Percentiles rank a stretch among this genome's conserved stretches.
phyloP scores from a whole-genome alignment of 441 rosid species.

The Pelargonium cotyledonis region DNA sequence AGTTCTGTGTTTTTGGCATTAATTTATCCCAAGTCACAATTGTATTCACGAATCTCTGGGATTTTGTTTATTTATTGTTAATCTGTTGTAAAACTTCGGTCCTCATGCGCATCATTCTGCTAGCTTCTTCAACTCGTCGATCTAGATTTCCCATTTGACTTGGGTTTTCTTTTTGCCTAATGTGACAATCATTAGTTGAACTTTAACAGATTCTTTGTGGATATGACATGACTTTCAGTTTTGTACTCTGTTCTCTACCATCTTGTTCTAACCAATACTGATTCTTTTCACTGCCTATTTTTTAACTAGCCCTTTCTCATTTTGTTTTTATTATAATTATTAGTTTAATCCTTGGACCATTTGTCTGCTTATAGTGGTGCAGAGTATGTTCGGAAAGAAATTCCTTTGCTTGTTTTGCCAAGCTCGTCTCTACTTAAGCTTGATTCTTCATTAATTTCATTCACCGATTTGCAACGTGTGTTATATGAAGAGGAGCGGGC shows the following conservation, averaged over 20 bases:
- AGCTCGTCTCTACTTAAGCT: constrained; percentile 60
- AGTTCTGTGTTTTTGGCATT: not conserved
- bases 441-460: constrained; percentile 67
- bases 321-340: not conserved
- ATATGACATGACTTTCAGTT: no score
- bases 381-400: constrained; percentile 72
- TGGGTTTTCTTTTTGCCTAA: no score
- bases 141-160: no score
- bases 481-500: constrained; percentile 74
- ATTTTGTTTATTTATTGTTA: not conserved
- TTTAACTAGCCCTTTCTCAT: not conserved
- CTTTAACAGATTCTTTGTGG: no score
- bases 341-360: constrained; percentile 15
- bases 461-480: constrained; percentile 76
- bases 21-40: not conserved
- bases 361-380: constrained; percentile 57
- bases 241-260: no score
- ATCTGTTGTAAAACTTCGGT: not conserved
- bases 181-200: no score
- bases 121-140: no score
- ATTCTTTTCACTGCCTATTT: no score
- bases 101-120: no score
- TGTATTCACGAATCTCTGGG: not conserved
- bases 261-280: no score
- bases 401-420: constrained; percentile 80